Conservation (phyloP, 2,329 filamentous ascomycete genomes). For the Exophiala mesophila region DNA sequence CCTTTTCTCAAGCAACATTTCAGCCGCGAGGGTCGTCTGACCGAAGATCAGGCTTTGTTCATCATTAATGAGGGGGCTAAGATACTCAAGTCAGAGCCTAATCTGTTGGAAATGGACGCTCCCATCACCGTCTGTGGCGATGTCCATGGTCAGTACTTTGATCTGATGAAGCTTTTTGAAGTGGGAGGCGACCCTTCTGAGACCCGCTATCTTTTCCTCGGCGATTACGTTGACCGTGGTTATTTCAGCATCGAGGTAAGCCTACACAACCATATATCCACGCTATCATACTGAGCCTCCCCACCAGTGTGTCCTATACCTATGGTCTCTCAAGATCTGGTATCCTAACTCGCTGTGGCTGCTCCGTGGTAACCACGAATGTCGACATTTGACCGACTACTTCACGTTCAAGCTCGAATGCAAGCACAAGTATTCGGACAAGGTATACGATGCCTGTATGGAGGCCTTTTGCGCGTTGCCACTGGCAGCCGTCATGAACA, state of each 20-base stretch:
- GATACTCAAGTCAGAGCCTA: conserved; percentile 82
- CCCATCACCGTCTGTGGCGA: conserved; percentile 98
- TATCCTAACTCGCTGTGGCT: conserved; percentile 97
- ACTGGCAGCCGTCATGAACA: conserved; percentile 97
- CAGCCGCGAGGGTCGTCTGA: conserved; percentile 93
- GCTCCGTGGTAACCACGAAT: conserved; percentile 95
- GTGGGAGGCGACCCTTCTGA: conserved; percentile 95
- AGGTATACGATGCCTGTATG: conserved; percentile 95
- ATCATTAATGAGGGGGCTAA: conserved; percentile 87
- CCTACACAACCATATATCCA: conserved; percentile 4
- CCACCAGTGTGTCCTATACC: conserved; percentile 78
- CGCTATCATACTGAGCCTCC: conserved; percentile 30
- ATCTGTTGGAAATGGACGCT: conserved; percentile 97
- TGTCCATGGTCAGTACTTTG: conserved; percentile 98
- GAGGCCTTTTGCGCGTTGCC: conserved; percentile 95
- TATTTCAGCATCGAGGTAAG: conserved; percentile 94
- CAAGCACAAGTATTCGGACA: conserved; percentile 98
- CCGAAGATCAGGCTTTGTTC: conserved; percentile 94
- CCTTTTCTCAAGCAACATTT: conserved; percentile 97
- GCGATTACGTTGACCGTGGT: conserved; percentile 95
- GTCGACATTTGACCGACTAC: conserved; percentile 97
- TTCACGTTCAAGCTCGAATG: conserved; percentile 99
- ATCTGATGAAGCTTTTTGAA: conserved; percentile 99
- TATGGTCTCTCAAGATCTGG: conserved; percentile 98
- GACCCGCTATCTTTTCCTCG: conserved; percentile 93